phyloP scores from a whole-genome alignment of 2,329 filamentous ascomycete genomes.

The Pseudodiploospora longispora region DNA sequence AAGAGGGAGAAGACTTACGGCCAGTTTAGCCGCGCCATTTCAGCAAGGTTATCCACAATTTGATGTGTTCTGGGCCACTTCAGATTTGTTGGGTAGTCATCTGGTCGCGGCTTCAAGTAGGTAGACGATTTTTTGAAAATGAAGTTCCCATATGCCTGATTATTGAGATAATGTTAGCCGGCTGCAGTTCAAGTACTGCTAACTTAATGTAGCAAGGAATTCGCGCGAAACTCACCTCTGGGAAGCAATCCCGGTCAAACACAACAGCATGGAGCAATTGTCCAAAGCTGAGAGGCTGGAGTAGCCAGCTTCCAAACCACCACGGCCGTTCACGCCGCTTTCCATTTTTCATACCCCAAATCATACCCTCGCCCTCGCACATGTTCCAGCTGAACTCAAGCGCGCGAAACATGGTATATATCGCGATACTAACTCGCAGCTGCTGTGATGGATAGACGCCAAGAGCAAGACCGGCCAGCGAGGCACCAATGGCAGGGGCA shows the following conservation, averaged over 20 bases:
- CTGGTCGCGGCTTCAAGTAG: slow-evolving; percentile 69
- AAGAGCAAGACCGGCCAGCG: slow-evolving; percentile 74
- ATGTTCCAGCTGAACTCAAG: slow-evolving; percentile 83
- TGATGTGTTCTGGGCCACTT: slow-evolving; percentile 69
- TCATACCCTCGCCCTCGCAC: slow-evolving; percentile 63
- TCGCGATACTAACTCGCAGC: slow-evolving; percentile 69
- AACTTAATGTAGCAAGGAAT: neutral
- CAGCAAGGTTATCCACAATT: slow-evolving; percentile 71
- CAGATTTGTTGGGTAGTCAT: slow-evolving; percentile 55
- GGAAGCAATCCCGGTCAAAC: slow-evolving; percentile 69
- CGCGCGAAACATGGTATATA: slow-evolving; percentile 73
- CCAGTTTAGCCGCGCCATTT: slow-evolving; percentile 77
- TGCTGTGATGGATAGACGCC: slow-evolving; percentile 61
- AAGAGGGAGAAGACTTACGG: slow-evolving; percentile 50
- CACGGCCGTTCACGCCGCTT: slow-evolving; percentile 57
- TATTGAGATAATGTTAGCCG: neutral
- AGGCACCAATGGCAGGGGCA: slow-evolving; percentile 84
- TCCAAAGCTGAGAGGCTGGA: slow-evolving; percentile 68
- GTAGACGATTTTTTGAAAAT: slow-evolving; percentile 66
- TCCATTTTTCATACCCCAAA: slow-evolving; percentile 52
- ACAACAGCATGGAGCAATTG: slow-evolving; percentile 70
- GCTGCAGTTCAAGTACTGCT: neutral
- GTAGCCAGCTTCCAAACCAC: slow-evolving; percentile 80
- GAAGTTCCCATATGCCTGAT: slow-evolving; percentile 29
- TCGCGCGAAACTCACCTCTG: slow-evolving; percentile 37